Conservation (phyloP, 441 rosid genomes). For the Populus hybrid region DNA sequence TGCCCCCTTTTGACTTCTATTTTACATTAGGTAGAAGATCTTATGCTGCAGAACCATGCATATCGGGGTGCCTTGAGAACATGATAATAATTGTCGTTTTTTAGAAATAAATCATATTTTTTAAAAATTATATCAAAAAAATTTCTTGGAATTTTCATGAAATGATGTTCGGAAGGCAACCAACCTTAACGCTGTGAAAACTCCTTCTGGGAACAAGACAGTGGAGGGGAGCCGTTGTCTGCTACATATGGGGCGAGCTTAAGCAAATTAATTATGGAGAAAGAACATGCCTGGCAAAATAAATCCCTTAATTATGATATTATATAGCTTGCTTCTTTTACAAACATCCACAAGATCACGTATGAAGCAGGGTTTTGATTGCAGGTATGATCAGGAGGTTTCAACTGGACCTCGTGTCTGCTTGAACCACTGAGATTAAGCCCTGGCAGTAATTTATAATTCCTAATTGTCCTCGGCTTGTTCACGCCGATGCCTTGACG, state of each 20-base stretch:
- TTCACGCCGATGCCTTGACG: too few species aligned
- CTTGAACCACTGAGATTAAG: background rate
- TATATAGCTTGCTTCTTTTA: conserved; percentile 11
- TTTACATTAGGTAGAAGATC: background rate
- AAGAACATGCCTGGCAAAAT: background rate
- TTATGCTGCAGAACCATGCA: background rate
- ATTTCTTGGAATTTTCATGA: too few species aligned
- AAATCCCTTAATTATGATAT: conserved; percentile 11
- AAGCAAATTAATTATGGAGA: background rate
- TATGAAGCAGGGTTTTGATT: background rate
- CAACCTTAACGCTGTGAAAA: background rate
- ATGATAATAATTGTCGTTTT: too few species aligned
- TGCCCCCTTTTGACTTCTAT: background rate
- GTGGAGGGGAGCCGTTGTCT: background rate
- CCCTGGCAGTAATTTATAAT: too few species aligned
- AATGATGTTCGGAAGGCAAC: too few species aligned
- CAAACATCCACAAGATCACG: conserved; percentile 17
- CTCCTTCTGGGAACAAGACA: background rate
- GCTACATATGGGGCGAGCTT: background rate
- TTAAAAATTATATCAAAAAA: too few species aligned
- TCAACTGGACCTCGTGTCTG: background rate
- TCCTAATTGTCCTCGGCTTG: too few species aligned
- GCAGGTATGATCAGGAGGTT: too few species aligned
- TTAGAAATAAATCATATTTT: too few species aligned
- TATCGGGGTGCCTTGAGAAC: too few species aligned